phyloP scores from a whole-genome alignment of 306 rosid genomes.

The Prunus padus region DNA sequence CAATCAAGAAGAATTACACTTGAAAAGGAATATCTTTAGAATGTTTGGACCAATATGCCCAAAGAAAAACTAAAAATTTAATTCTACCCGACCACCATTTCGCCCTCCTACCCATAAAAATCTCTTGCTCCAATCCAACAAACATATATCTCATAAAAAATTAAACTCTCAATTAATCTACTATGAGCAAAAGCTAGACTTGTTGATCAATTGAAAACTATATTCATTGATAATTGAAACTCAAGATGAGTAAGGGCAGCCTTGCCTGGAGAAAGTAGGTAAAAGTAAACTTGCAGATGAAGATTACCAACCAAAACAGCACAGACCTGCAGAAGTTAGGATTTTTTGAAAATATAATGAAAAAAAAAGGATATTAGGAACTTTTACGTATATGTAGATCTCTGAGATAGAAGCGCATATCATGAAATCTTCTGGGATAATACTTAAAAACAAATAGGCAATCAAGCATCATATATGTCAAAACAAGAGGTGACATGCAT shows the following conservation, averaged over 20 bases:
- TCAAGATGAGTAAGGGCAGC: constrained; percentile 3
- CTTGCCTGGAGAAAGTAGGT: constrained; percentile 97
- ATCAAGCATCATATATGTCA: not conserved
- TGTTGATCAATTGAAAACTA: constrained; percentile 1
- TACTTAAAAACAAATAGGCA: not conserved
- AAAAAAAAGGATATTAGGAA: not conserved
- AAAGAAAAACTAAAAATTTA: not conserved
- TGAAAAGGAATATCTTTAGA: not conserved
- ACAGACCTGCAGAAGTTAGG: constrained; percentile 59
- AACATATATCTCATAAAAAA: not conserved
- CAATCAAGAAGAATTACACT: not conserved
- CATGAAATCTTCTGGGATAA: not conserved
- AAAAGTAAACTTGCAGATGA: constrained; percentile 80
- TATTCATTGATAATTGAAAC: not conserved
- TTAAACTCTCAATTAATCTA: constrained; percentile 7
- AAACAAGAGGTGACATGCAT: not conserved
- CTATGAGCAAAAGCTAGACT: not conserved
- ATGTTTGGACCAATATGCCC: not conserved
- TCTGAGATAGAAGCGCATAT: not conserved
- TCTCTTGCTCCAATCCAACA: not conserved
- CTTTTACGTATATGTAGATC: not conserved
- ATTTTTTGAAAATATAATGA: constrained; percentile 2
- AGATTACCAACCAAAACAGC: constrained; percentile 77
- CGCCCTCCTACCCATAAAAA: not conserved
- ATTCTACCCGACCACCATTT: not conserved